A percentile compares a stretch with the other conserved stretches of the same genome.
Conservation (phyloP, 2,329 filamentous ascomycete genomes). For the Tolypocladium guangdongense region DNA sequence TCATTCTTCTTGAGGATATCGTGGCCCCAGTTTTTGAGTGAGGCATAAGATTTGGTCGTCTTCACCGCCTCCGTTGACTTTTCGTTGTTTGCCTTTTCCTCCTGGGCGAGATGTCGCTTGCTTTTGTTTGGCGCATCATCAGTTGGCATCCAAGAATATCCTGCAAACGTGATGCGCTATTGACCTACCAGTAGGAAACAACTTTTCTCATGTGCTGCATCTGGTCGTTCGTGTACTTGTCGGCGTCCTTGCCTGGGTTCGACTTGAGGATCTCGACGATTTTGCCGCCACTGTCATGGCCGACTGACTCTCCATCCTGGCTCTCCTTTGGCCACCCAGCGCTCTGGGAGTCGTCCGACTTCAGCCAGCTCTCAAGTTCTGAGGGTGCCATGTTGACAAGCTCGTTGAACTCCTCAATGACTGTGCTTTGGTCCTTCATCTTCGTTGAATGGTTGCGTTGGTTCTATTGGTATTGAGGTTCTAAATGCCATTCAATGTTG, state of each 20-base stretch:
- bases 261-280: slow-evolving; percentile 53
- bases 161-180: not conserved
- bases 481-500: not conserved
- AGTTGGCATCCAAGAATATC: not conserved
- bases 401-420: slow-evolving; percentile 49
- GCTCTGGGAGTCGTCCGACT: slow-evolving; percentile 42
- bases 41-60: slow-evolving; percentile 43
- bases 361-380: slow-evolving; percentile 52
- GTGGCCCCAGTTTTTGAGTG: slow-evolving; percentile 52
- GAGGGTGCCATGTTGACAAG: slow-evolving; percentile 54
- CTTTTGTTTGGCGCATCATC: slow-evolving; percentile 8
- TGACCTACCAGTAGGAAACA: slow-evolving; percentile 43
- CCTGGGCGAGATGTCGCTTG: slow-evolving; percentile 56
- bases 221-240: slow-evolving; percentile 43
- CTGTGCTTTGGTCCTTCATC: slow-evolving; percentile 16
- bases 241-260: slow-evolving; percentile 46
- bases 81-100: slow-evolving; percentile 45
- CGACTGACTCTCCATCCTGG: slow-evolving; percentile 48
- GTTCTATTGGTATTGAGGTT: not conserved
- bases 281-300: slow-evolving; percentile 51
- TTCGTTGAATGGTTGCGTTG: not conserved
- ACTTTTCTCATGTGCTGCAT: slow-evolving; percentile 52
- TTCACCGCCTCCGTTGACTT: slow-evolving; percentile 33
- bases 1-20: slow-evolving; percentile 33
- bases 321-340: slow-evolving; percentile 51